Base-by-base conservation (phyloP, 2,329 filamentous ascomycete genomes). In the Fusarium concolor region DNA sequence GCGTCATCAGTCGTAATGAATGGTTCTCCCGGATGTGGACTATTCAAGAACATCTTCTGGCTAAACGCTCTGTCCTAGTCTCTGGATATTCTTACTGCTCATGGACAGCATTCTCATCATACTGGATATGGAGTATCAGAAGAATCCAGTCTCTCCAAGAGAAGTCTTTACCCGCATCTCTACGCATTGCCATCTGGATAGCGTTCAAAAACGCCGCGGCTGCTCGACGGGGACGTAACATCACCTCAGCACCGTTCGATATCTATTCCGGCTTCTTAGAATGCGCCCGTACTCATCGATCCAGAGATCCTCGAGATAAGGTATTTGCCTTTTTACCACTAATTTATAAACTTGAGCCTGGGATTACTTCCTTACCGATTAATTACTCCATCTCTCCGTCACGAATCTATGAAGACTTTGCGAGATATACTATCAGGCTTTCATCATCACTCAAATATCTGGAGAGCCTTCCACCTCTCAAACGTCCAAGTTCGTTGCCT, bases 21-120 rank as follows among this genome's bases (percentile, higher is more conserved):
- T 70, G 62, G 67, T 70, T 70, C 37, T 52, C 59, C 15, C 65
- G 58, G 6, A 64, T 70, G 29, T 71, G 70, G 70, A 71, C 68
- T 11, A 56, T 71, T 9, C 52, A 71, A 20, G 68, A 68, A 28
- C 60, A 67, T 18, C 18, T 62, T 10, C 65, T 71, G 12, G 53
- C 65, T 14, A 64, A 60, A 17, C 37, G 47, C 10, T 63, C 63
- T 1, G 42, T 66, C 4, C 46, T 64, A 2, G 45, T 66, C 14
- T 50, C 63, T 11, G 63, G 63, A 10, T 44, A 35, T 11, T 33
- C 51, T 14, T 45, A 44, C 24, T 66, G 63, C 35, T 63, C 63
- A 10, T 66, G 63, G 63, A 56, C 59, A 14, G 59, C 59, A 11
- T 66, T 66, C 18, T 56, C 63, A 7, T 66, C 63, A 5, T 66